Evolutionary conservation across 169 alveolate species (phyloP), one percentile per base, ranked within the genome.

Genomic region (Plasmodium coatneyi): DNA sequence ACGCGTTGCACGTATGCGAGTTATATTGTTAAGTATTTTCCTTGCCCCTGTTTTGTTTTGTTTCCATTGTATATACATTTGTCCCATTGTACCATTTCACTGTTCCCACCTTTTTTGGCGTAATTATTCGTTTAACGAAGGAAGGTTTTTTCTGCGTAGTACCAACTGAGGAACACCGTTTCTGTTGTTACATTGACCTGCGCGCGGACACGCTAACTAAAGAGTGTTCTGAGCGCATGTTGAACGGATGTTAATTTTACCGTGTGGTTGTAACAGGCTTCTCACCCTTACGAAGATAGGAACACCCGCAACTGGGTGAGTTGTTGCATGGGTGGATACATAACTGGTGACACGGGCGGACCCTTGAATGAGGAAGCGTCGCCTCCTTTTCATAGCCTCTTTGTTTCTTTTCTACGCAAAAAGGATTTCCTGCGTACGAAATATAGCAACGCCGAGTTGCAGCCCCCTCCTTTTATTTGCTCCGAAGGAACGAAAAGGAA

Each of bases 361-460:
- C 28, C 52, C 39, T 52, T 82, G 90, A 82, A 82, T 82, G 90
- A 56, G 90, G 19, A 82, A 30, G 36, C 39, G 25, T 6, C 56
- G 39, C 19, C 80, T 82, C 39, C 36, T 82, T 52, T 56, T 82
- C 30, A 30, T 16, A 82, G 78, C 79, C 36, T 82, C 54, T 30
- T 52, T 82, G 34, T 5, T 43, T 6, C 41, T 82, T 16, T 54
- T 49, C 41, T 54, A 28, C 52, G 28, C 34, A 39, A 56, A 56
- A 82, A 14, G 71, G 36, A 30, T 32, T 25, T 28, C 22, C 90
- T 25, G 78, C 41, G 22, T 82, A 56, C 30, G 34, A 14, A 54
- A 30, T 82, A 54, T 30, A 60, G 19, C 30, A 19, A 32, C 80
- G 16, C 28, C 39, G 16, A 54, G 41, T 36, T 0, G 41, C 1